phyloP scores from a whole-genome alignment of 202 grass and related monocot species.

The Panicum virgatum region DNA sequence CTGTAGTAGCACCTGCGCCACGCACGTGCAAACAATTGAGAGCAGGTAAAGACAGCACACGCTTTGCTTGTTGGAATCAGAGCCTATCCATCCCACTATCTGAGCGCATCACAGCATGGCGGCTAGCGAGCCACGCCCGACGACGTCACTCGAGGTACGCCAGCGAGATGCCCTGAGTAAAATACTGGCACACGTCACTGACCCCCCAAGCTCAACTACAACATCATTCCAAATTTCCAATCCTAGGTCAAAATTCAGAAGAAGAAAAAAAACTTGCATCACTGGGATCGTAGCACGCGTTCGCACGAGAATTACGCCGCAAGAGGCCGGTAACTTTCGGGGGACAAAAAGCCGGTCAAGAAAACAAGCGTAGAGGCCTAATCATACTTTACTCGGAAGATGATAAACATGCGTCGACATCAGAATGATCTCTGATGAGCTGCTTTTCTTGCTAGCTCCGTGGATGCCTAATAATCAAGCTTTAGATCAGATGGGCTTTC shows the following conservation, averaged over 20 bases:
- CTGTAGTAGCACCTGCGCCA: constrained; percentile 72
- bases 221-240: no score
- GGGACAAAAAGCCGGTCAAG: background rate
- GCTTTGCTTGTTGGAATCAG: constrained; percentile 18
- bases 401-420: constrained; percentile 8
- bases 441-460: background rate
- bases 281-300: no score
- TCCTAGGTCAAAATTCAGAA: no score
- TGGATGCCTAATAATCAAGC: background rate
- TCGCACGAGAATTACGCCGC: background rate
- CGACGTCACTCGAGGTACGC: constrained; percentile 15
- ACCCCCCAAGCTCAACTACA: background rate
- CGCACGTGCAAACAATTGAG: background rate
- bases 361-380: background rate
- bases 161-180: background rate
- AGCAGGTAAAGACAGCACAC: background rate
- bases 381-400: constrained; percentile 2
- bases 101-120: constrained; percentile 10
- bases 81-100: background rate
- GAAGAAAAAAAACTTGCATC: no score
- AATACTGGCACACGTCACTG: background rate
- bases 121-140: background rate
- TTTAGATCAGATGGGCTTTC: background rate
- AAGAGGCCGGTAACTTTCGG: background rate
- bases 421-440: background rate